Evolutionary conservation across 1,284 basidiomycete genomes (phyloP), one percentile per base, ranked within the genome.

Genomic region (Sporisorium iseilematis-ciliati): DNA sequence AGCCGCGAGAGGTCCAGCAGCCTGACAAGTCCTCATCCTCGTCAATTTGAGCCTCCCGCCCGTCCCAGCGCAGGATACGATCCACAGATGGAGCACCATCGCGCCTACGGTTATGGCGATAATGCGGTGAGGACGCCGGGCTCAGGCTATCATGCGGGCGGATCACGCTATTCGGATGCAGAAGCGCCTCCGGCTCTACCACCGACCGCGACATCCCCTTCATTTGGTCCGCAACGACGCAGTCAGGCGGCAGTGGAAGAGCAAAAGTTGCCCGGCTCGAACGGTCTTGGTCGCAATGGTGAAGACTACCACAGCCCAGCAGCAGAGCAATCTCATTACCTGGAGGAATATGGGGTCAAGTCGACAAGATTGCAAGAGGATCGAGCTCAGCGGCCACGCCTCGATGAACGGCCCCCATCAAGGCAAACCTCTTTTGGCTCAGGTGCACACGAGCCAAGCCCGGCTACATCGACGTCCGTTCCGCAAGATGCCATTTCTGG

Each of bases 1-100:
- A 42, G 21, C 21, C 46, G 56, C 16, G 65, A 62, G 14, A 50
- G 55, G 38, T 51, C 62, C 4, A 35, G 55, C 51, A 68, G 65
- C 54, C 29, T 61, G 43, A 70, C 57, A 2, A 70, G 67, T 31
- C 61, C 67, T 3, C 61, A 56, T 40, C 61, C 68, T 48, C 55
- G 49, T 29, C 67, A 60, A 35, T 8, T 40, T 6, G 67, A 70
- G 29, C 41, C 41, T 31, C 6, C 49, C 3, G 26, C 25, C 12
- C 48, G 56, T 40, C 16, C 10, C 16, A 46, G 33, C 33, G 33
- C 45, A 25, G 55, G 48, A 4, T 48, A 35, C 25, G 55, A 8
- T 40, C 23, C 35, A 16, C 48, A 23, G 21, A 2, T 21, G 1
- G 61, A 65, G 3, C 57, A 69, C 11, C 45, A 41, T 31, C 43